A percentile compares a stretch with the other conserved stretches of the same genome.
Conservation (phyloP, 129 eudicot species). For the Flaveria trinervia region DNA sequence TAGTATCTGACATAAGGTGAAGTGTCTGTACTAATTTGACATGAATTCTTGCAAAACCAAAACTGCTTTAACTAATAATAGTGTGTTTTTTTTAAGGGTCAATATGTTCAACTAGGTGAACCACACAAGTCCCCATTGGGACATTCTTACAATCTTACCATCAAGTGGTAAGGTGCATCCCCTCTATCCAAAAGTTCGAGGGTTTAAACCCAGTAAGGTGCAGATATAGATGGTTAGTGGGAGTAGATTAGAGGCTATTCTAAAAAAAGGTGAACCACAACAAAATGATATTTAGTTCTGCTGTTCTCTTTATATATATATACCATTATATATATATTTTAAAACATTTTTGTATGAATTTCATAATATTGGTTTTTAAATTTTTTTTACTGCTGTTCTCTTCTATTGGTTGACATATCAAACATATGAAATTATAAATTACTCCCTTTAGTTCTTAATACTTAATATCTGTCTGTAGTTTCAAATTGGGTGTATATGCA, state of each 20-base stretch:
- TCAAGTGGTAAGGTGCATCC: too few relatives aligned
- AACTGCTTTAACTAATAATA: background rate
- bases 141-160: too few relatives aligned
- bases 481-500: conserved; percentile 23
- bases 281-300: too few relatives aligned
- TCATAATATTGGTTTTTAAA: too few relatives aligned
- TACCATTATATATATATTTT: too few relatives aligned
- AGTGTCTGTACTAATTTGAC: background rate
- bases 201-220: too few relatives aligned
- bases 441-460: background rate
- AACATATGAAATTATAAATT: background rate
- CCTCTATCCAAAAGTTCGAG: too few relatives aligned
- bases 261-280: too few relatives aligned
- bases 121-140: background rate
- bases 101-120: conserved; percentile 11
- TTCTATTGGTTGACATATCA: background rate
- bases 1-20: background rate
- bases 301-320: too few relatives aligned
- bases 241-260: too few relatives aligned
- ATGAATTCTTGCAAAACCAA: conserved; percentile 3
- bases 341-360: too few relatives aligned
- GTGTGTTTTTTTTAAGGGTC: conserved; percentile 7
- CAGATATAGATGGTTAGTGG: too few relatives aligned
- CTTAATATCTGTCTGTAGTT: background rate
- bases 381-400: background rate